Evolutionary conservation across 164 flowering plant genomes (phyloP).

Genomic region (Euptelea pleiosperma): DNA sequence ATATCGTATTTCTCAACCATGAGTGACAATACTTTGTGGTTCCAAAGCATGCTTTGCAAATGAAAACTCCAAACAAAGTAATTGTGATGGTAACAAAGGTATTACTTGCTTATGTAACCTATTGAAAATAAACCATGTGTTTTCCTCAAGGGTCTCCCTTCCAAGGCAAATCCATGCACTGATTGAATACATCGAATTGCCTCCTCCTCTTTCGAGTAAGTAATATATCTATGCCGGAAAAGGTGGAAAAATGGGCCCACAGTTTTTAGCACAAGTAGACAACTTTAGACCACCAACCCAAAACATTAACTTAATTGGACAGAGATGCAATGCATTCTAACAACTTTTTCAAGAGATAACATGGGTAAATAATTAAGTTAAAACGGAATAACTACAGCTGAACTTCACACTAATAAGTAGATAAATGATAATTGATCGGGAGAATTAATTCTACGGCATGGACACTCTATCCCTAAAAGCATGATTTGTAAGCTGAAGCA

Average conservation of each 20-base stretch:
- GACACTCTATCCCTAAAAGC: too few relatives aligned
- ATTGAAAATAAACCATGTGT: constrained; percentile 6
- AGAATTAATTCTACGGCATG: too few relatives aligned
- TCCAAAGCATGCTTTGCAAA: constrained; percentile 94
- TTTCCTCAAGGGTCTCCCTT: constrained; percentile 80
- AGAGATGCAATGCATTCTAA: too few relatives aligned
- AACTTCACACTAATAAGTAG: too few relatives aligned
- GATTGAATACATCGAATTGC: constrained; percentile 93
- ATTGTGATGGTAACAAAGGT: neutral
- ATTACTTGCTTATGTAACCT: too few relatives aligned
- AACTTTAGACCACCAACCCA: neutral
- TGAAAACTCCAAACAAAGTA: neutral
- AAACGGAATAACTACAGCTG: too few relatives aligned
- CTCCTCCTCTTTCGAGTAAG: constrained; percentile 90
- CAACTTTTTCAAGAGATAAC: too few relatives aligned
- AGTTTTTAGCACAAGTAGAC: neutral
- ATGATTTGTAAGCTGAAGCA: too few relatives aligned
- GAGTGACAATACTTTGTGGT: constrained; percentile 98
- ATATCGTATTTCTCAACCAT: constrained; percentile 92
- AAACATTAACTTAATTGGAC: neutral
- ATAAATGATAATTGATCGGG: too few relatives aligned
- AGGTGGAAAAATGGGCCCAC: neutral
- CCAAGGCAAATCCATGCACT: constrained; percentile 86
- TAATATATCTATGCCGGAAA: constrained; percentile 70
- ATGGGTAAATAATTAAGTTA: too few relatives aligned